Conservation (phyloP, 164 flowering plant genomes). For the grape (Vitis vinifera) region DNA sequence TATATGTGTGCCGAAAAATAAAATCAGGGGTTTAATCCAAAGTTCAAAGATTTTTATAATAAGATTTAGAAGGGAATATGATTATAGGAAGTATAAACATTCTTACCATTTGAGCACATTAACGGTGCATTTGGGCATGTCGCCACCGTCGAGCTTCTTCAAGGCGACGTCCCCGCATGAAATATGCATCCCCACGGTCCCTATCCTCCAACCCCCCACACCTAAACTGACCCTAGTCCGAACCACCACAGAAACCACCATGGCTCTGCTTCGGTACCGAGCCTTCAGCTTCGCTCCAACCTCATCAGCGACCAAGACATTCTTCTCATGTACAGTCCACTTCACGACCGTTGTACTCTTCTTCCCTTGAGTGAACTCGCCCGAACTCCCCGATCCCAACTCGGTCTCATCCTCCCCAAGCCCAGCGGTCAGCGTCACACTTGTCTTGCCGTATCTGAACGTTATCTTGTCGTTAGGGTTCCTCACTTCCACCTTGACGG, state of each 20-base stretch:
- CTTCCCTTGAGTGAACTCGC: constrained; percentile 39
- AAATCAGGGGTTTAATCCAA: no score
- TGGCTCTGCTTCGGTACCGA: constrained; percentile 18
- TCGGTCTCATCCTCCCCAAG: constrained; percentile 22
- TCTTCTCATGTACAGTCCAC: constrained; percentile 27
- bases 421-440: constrained; percentile 20
- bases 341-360: constrained; percentile 45
- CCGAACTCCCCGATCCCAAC: constrained; percentile 32
- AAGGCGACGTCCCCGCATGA: constrained; percentile 34
- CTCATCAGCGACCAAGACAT: constrained; percentile 29
- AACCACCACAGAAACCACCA: constrained; percentile 34
- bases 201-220: constrained; percentile 24
- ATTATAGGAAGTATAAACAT: not conserved
- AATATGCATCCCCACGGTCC: constrained; percentile 31
- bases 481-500: constrained; percentile 36
- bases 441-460: constrained; percentile 29
- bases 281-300: constrained; percentile 33
- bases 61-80: not conserved
- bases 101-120: constrained; percentile 42
- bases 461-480: constrained; percentile 48
- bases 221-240: constrained; percentile 38
- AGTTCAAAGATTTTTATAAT: no score
- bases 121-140: constrained; percentile 45
- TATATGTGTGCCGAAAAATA: no score
- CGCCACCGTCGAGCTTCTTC: constrained; percentile 36